Base-by-base conservation (phyloP, 1,284 basidiomycete species). In the Cryptococcus hybrid region DNA sequence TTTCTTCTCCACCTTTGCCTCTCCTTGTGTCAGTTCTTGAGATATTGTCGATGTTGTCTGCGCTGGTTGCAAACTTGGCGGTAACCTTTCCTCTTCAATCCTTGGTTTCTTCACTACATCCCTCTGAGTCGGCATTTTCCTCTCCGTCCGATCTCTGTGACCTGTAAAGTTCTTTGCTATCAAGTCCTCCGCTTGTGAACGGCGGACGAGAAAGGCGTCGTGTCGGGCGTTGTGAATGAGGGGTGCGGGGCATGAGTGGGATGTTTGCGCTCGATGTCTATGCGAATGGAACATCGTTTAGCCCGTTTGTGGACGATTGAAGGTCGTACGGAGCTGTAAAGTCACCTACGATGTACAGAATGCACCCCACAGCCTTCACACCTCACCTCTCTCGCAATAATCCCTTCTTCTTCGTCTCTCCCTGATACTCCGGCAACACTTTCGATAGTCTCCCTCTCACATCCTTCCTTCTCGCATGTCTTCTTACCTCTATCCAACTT, bases 301-400 rank as follows among this genome's bases (percentile, higher is more conserved):
- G 43, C 15, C 36, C 15, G 39, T 37, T 46, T n/a, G 49, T 40
- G n/a, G 1, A 51, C 47, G 53, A 3, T 24, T 24, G 24, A 24
- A 24, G 24, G n/a, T n/a, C n/a, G n/a, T n/a, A n/a, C n/a, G 24
- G 24, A 24, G 24, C 24, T 24, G 1, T 24, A 24, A 2, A 59
- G 34, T 30, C 36, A 65, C 73, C 52, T 45, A 76, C 74, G 15
- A n/a, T 5, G 67, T 55, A 46, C 74, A 76, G 48, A 61, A 76
- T 5, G 70, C 66, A 7, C 56, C 64, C 57, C 57, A 46, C 74
- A 76, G 0, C 60, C 64, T 1, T 6, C 9, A 64, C 74, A 76
- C 15, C 67, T 53, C 7, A 77, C 62, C 47, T 69, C 57, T 40
- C 60, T 63, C 0, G 69, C 72, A 7, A 75, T 65, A 3, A 30